Evolutionary conservation across 768 basidiomycete species (phyloP).

Genomic region (Kwoniella newhampshirensis): DNA sequence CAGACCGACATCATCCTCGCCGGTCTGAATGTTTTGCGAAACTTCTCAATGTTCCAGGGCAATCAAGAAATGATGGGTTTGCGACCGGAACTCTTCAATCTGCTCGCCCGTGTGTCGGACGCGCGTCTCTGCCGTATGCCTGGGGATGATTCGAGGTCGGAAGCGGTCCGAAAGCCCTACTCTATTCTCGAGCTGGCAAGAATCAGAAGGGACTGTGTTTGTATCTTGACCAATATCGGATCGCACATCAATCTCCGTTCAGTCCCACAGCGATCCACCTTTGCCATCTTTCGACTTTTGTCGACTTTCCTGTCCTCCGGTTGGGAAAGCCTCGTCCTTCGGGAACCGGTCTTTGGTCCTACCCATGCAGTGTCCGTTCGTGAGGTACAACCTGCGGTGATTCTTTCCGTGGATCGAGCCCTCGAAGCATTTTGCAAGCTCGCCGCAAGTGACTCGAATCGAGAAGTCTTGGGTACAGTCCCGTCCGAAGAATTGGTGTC

Average conservation of each 20-base stretch:
- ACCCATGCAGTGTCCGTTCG: constrained; percentile 45
- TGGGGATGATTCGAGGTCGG: constrained; percentile 45
- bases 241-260: constrained; percentile 56
- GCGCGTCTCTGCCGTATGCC: constrained; percentile 50
- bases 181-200: constrained; percentile 70
- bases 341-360: constrained; percentile 29
- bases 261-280: constrained; percentile 55
- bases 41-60: constrained; percentile 72
- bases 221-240: constrained; percentile 67
- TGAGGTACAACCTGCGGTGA: constrained; percentile 60
- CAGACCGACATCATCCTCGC: constrained; percentile 68
- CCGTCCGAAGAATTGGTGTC: constrained; percentile 62
- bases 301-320: constrained; percentile 73
- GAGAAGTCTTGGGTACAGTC: constrained; percentile 68
- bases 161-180: constrained; percentile 56
- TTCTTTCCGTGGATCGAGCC: constrained; percentile 59
- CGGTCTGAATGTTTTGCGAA: constrained; percentile 77
- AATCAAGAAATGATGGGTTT: constrained; percentile 68
- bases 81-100: constrained; percentile 65
- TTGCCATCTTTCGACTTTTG: constrained; percentile 65
- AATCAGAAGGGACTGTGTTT: constrained; percentile 73
- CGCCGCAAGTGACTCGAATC: constrained; percentile 72
- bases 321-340: constrained; percentile 56
- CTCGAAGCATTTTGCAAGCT: constrained; percentile 81
- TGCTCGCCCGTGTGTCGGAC: constrained; percentile 69